Conservation (phyloP, 495 filamentous ascomycete species). For the Hypoxylon rickii region DNA sequence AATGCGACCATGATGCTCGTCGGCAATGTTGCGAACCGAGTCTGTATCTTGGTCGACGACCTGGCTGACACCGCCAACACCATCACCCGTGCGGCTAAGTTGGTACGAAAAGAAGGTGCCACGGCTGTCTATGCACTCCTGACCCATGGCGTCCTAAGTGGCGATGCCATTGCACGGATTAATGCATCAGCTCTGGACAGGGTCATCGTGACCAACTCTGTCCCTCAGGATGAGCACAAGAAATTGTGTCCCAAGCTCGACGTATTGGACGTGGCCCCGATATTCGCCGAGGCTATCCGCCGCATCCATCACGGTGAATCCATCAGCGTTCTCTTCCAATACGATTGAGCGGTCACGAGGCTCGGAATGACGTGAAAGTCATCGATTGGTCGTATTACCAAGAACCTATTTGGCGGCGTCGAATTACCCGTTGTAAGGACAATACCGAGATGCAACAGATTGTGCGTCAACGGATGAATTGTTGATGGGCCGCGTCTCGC, state of each 20-base stretch:
- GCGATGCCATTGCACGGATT: slow-evolving; percentile 92
- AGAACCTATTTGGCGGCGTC: too few relatives aligned
- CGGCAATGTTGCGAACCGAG: slow-evolving; percentile 79
- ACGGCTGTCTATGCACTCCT: slow-evolving; percentile 85
- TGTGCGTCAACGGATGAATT: background rate
- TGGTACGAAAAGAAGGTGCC: slow-evolving; percentile 92
- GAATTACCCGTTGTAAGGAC: too few relatives aligned
- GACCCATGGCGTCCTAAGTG: slow-evolving; percentile 92
- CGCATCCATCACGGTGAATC: slow-evolving; percentile 97
- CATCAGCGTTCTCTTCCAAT: slow-evolving; percentile 95
- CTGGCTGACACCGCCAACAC: slow-evolving; percentile 95
- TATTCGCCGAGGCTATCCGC: slow-evolving; percentile 97
- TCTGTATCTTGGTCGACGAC: slow-evolving; percentile 91
- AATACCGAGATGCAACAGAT: slow-evolving; percentile 15
- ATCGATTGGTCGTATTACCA: too few relatives aligned
- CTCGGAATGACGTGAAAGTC: too few relatives aligned
- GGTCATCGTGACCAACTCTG: slow-evolving; percentile 91
- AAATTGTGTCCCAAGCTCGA: slow-evolving; percentile 81
- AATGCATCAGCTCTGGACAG: slow-evolving; percentile 88
- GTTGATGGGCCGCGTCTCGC: slow-evolving; percentile 13
- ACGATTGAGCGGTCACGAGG: slow-evolving; percentile 63
- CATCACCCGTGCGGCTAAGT: slow-evolving; percentile 94
- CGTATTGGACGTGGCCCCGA: slow-evolving; percentile 85
- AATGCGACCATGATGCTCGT: slow-evolving; percentile 99
- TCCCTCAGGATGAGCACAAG: slow-evolving; percentile 84